Conservation (phyloP, 2,329 filamentous ascomycete genomes). For the Xylaria sp. region DNA sequence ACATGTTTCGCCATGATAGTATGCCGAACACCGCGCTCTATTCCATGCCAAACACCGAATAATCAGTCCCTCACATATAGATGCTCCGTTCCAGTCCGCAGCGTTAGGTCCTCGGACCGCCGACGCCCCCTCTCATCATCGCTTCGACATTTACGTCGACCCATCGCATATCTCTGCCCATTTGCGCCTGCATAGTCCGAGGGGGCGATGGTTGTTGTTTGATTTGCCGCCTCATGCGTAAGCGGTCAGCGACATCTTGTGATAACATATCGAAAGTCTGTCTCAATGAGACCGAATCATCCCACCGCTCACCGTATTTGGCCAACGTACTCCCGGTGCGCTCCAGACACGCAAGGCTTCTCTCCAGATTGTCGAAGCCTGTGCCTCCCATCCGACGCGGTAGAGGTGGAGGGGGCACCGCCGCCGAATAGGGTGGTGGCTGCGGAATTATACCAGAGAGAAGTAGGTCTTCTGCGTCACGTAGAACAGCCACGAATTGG, state of each 20-base stretch:
- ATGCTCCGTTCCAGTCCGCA: background rate
- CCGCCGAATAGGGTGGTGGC: slow-evolving; percentile 55
- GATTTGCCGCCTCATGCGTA: slow-evolving; percentile 55
- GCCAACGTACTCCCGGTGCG: slow-evolving; percentile 64
- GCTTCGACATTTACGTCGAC: slow-evolving; percentile 58
- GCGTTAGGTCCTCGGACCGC: slow-evolving; percentile 33
- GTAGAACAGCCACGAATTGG: slow-evolving; percentile 71
- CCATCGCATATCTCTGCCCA: slow-evolving; percentile 56
- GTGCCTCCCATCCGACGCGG: slow-evolving; percentile 57
- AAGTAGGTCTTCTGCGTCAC: slow-evolving; percentile 66
- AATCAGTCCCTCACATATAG: slow-evolving; percentile 13
- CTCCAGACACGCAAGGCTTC: slow-evolving; percentile 66
- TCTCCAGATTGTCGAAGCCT: slow-evolving; percentile 62
- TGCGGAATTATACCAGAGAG: slow-evolving; percentile 62
- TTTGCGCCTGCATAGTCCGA: slow-evolving; percentile 45
- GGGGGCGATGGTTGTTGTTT: slow-evolving; percentile 51
- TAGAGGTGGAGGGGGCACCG: slow-evolving; percentile 64
- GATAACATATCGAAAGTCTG: slow-evolving; percentile 64
- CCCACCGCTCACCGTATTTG: slow-evolving; percentile 70
- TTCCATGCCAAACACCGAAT: slow-evolving; percentile 18
- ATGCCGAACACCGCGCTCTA: slow-evolving; percentile 31
- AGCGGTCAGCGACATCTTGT: slow-evolving; percentile 56
- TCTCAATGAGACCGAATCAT: slow-evolving; percentile 64
- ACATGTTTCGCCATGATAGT: slow-evolving; percentile 22
- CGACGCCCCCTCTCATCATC: slow-evolving; percentile 53